These are phyloP conservation scores for Pogostemon cablin DNA, from an alignment of 257 asterid genomes.

Conservation along the genomic window DNA sequence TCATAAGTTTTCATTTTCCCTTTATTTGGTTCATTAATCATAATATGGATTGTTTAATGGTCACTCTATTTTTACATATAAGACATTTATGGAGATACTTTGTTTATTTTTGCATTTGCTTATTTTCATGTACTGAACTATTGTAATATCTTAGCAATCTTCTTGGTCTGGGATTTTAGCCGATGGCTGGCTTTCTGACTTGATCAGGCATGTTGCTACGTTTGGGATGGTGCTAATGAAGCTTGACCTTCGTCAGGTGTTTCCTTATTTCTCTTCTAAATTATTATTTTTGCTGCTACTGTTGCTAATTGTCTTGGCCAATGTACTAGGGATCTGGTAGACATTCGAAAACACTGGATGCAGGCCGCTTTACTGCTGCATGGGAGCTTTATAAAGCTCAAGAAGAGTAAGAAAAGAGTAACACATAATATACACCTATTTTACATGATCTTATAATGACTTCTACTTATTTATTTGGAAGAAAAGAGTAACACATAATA, in stretches of 20 bases:
- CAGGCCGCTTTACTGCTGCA: slow-evolving; percentile 21
- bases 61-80: neutral
- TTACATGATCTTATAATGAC: too few species aligned
- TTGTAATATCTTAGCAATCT: slow-evolving; percentile 60
- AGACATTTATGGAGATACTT: too few species aligned
- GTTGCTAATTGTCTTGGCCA: slow-evolving; percentile 25
- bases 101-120: slow-evolving; percentile 10
- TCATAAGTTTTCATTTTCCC: slow-evolving; percentile 3
- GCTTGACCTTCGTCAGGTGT: slow-evolving; percentile 98
- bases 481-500: too few species aligned
- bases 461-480: too few species aligned
- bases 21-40: slow-evolving; percentile 8
- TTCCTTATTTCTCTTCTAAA: slow-evolving; percentile 16
- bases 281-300: slow-evolving; percentile 11
- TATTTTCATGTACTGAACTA: slow-evolving; percentile 24
- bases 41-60: too few species aligned
- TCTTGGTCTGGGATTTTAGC: slow-evolving; percentile 88
- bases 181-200: slow-evolving; percentile 91
- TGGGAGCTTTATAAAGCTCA: too few species aligned
- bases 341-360: slow-evolving; percentile 91
- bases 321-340: slow-evolving; percentile 83
- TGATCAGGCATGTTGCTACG: slow-evolving; percentile 85
- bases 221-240: slow-evolving; percentile 95
- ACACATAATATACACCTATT: too few species aligned
- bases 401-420: too few species aligned